phyloP scores from a whole-genome alignment of 768 basidiomycete genomes.

The Tubosaeta sp. region DNA sequence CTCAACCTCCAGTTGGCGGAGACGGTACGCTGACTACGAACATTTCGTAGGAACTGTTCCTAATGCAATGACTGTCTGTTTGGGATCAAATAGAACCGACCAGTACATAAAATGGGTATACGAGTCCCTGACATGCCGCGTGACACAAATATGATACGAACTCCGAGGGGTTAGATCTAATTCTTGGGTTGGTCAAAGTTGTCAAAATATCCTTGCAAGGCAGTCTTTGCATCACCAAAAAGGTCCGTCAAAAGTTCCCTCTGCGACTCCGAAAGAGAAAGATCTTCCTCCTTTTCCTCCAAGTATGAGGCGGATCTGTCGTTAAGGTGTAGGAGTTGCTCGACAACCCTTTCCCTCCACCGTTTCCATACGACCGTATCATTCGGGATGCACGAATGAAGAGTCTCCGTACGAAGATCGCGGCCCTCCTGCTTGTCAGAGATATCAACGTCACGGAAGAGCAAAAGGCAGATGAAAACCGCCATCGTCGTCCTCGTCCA shows the following conservation, averaged over 20 bases:
- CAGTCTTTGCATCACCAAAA: conserved; percentile 14
- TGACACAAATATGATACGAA: too few species aligned
- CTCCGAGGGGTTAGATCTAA: too few species aligned
- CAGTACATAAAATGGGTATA: too few species aligned
- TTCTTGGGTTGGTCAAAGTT: too few species aligned
- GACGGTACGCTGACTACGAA: too few species aligned
- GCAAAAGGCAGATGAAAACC: conserved; percentile 20
- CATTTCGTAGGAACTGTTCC: too few species aligned
- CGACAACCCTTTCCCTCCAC: background rate
- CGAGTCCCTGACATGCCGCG: too few species aligned
- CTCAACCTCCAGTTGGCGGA: too few species aligned
- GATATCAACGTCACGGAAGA: conserved; percentile 9
- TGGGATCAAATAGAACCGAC: too few species aligned
- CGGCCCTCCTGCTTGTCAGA: background rate
- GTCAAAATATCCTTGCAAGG: conserved; percentile 13
- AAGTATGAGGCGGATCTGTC: background rate
- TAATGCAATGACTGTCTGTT: too few species aligned
- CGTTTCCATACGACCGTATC: background rate
- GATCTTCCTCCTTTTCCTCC: background rate
- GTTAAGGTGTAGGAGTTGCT: background rate
- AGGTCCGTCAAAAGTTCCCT: conserved; percentile 1
- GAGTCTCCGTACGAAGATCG: background rate
- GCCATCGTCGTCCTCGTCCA: conserved; percentile 21
- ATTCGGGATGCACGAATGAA: background rate
- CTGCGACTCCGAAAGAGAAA: background rate